phyloP scores from a whole-genome alignment of 2,329 filamentous ascomycete species.

The Emericellopsis atlantica region DNA sequence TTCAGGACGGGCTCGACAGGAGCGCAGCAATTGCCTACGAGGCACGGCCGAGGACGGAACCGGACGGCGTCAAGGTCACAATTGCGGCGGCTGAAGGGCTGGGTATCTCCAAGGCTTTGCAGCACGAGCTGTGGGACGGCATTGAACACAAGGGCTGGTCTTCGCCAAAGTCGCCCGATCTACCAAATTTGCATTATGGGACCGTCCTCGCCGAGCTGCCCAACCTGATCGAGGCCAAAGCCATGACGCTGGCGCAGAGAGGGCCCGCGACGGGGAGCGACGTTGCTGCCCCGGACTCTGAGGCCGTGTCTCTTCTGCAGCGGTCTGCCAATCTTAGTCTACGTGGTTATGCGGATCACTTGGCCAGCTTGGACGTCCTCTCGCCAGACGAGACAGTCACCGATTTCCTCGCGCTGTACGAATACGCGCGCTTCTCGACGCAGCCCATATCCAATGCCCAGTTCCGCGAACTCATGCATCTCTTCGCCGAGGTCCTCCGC shows the following conservation, averaged over 20 bases:
- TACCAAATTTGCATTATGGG: conserved; percentile 72
- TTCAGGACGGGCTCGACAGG: conserved; percentile 57
- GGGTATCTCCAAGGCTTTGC: conserved; percentile 18
- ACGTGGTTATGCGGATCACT: conserved; percentile 64
- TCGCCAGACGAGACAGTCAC: conserved; percentile 23
- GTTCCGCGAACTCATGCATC: conserved; percentile 70
- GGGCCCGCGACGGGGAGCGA: conserved; percentile 23
- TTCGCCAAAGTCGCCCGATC: conserved; percentile 60
- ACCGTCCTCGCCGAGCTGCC: conserved; percentile 75
- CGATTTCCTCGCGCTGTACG: conserved; percentile 67
- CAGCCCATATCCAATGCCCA: conserved; percentile 52
- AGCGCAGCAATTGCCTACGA: conserved; percentile 76
- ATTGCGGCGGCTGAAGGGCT: conserved; percentile 20
- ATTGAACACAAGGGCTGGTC: conserved; percentile 84
- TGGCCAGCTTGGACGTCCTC: conserved; percentile 54
- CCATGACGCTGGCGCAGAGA: conserved; percentile 67
- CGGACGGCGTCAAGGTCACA: conserved; percentile 5
- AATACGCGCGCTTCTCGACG: conserved; percentile 72
- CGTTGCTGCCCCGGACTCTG: conserved; percentile 43
- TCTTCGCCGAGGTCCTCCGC: conserved; percentile 70
- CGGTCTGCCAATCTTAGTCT: conserved; percentile 60
- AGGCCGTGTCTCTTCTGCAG: conserved; percentile 59
- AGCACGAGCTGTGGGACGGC: conserved; percentile 50
- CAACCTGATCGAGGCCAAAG: conserved; percentile 83
- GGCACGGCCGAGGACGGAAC: conserved; percentile 17